These are phyloP conservation scores for Vigna reflexopilosa DNA, from an alignment of 306 rosid genomes.

Conservation along the genomic window DNA sequence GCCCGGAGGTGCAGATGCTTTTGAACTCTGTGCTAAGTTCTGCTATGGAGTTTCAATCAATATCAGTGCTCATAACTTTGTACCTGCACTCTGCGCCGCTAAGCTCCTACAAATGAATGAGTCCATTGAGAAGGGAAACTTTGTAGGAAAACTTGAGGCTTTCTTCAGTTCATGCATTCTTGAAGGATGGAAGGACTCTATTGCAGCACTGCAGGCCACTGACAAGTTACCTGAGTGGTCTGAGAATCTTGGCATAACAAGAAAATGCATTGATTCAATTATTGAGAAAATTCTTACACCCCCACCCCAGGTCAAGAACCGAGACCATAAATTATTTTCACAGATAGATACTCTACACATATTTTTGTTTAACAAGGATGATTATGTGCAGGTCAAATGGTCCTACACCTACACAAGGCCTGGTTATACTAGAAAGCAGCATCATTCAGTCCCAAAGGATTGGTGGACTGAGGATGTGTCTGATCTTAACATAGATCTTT, in stretches of 20 bases:
- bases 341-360: neutral
- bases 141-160: constrained; percentile 78
- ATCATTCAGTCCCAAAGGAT: constrained; percentile 86
- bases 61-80: constrained; percentile 88
- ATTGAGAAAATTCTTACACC: constrained; percentile 84
- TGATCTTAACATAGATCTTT: constrained; percentile 85
- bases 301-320: constrained; percentile 65
- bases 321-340: neutral
- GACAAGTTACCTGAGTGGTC: constrained; percentile 79
- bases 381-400: constrained; percentile 77
- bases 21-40: constrained; percentile 88
- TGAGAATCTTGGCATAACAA: constrained; percentile 84
- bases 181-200: constrained; percentile 95
- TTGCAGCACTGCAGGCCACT: constrained; percentile 69
- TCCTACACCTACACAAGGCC: constrained; percentile 98
- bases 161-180: constrained; percentile 89
- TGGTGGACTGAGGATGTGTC: constrained; percentile 99
- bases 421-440: constrained; percentile 73
- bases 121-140: constrained; percentile 74
- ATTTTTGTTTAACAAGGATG: constrained; percentile 37
- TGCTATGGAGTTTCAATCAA: constrained; percentile 89
- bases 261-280: constrained; percentile 88
- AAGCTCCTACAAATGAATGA: constrained; percentile 88
- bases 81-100: constrained; percentile 76
- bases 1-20: constrained; percentile 88